Percentiles rank a stretch among this genome's conserved stretches.
Conservation (phyloP, 371 early-diverging fungal genomes). For the Lichtheimia ornata region DNA sequence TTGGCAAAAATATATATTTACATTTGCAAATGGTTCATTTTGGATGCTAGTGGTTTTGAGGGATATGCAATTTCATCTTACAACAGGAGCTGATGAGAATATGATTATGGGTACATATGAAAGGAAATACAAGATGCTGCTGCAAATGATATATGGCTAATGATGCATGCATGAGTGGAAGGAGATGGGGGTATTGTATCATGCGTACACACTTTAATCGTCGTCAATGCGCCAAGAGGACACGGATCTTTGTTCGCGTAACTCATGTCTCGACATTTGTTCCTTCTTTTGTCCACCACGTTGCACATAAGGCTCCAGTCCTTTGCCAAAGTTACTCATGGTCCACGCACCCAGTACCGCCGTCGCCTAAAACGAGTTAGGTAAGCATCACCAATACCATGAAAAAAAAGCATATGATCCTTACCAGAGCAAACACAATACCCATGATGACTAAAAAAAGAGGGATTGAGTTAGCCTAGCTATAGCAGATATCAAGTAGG, state of each 20-base stretch:
- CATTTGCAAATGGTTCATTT: not conserved
- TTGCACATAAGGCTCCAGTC: slow-evolving; percentile 46
- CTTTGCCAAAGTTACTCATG: slow-evolving; percentile 43
- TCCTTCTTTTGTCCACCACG: slow-evolving; percentile 38
- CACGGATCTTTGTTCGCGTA: slow-evolving; percentile 18
- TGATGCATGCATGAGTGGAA: not conserved
- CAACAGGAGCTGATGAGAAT: not conserved
- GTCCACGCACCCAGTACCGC: slow-evolving; percentile 27
- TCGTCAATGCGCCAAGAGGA: slow-evolving; percentile 47
- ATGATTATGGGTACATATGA: slow-evolving; percentile 5
- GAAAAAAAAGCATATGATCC: slow-evolving; percentile 29
- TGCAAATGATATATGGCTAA: not conserved
- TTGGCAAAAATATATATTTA: not conserved
- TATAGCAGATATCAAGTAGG: not conserved
- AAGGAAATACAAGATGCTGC: not conserved
- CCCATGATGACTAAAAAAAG: slow-evolving; percentile 35
- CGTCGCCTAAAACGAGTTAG: slow-evolving; percentile 33
- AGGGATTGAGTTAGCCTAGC: not conserved
- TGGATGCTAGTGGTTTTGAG: not conserved
- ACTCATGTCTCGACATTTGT: slow-evolving; percentile 19
- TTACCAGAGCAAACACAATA: slow-evolving; percentile 38
- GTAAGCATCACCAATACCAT: slow-evolving; percentile 26
- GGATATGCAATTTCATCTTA: slow-evolving; percentile 1
- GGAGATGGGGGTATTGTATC: not conserved
- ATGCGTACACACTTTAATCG: slow-evolving; percentile 15